phyloP scores from a whole-genome alignment of 148 eudicot genomes.

The Vaccinium darrowii region DNA sequence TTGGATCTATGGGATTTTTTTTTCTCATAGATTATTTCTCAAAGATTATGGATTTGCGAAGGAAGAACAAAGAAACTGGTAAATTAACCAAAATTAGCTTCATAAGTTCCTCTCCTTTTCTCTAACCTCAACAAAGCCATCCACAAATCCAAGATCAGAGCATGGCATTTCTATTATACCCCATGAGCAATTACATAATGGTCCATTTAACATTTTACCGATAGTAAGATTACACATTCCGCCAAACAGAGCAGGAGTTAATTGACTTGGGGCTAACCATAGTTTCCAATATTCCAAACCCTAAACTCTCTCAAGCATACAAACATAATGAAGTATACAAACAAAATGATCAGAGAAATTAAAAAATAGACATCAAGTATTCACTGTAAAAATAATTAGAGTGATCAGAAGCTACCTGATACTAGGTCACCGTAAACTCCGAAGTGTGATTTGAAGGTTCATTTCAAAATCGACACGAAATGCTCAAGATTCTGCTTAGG shows the following conservation, averaged over 20 bases:
- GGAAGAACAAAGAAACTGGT: neutral
- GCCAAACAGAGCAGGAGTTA: neutral
- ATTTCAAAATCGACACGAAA: neutral
- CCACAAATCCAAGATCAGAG: too few species aligned
- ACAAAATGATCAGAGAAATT: neutral
- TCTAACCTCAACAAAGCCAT: too few species aligned
- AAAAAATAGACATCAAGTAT: neutral
- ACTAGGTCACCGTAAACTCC: neutral
- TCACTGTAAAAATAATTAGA: neutral
- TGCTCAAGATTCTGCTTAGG: neutral
- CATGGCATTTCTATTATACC: neutral
- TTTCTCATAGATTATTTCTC: neutral
- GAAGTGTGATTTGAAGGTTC: neutral
- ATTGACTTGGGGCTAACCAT: neutral
- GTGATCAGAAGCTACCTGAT: constrained; percentile 5
- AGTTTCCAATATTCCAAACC: neutral
- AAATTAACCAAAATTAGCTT: neutral
- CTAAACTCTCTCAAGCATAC: neutral
- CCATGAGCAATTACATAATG: too few species aligned
- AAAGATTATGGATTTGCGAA: neutral
- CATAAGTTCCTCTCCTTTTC: neutral
- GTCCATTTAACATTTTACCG: neutral
- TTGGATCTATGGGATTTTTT: neutral
- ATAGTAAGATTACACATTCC: neutral
- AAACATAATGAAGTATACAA: neutral